Evolutionary conservation across 768 basidiomycete species (phyloP).

Genomic region (Boletus reticuloceps): DNA sequence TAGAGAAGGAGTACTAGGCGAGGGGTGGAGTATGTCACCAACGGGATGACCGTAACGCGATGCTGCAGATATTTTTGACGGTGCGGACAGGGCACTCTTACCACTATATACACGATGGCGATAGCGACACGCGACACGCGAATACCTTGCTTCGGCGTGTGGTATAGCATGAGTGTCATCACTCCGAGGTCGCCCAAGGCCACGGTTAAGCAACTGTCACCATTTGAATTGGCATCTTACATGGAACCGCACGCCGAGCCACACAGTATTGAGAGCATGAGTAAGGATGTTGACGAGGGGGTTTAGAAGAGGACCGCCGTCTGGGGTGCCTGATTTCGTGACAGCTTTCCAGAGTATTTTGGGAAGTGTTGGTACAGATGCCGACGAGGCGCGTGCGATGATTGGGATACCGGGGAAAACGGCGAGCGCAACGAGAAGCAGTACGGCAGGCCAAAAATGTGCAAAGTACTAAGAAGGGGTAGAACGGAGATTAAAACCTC

Average conservation of each 20-base stretch:
- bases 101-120: conserved; percentile 27
- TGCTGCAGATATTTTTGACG: not conserved
- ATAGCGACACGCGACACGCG: conserved; percentile 28
- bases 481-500: not conserved
- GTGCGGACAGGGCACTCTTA: conserved; percentile 1
- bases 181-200: not conserved
- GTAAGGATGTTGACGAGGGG: conserved; percentile 11
- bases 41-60: conserved; percentile 13
- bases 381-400: not conserved
- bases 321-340: not conserved
- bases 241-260: conserved; percentile 12
- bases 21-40: conserved; percentile 35
- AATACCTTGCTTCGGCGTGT: conserved; percentile 30
- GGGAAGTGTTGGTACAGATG: not conserved
- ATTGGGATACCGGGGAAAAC: conserved; percentile 9
- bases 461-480: conserved; percentile 1
- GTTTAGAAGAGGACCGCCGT: not conserved
- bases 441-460: not conserved
- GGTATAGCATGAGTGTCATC: conserved; percentile 21
- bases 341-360: conserved; percentile 5
- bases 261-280: conserved; percentile 15
- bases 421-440: conserved; percentile 7
- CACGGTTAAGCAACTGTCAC: not conserved
- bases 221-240: conserved; percentile 10
- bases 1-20: conserved; percentile 38